phyloP scores from a whole-genome alignment of 176 grass and related monocot species.

The Rhynchospora breviuscula region DNA sequence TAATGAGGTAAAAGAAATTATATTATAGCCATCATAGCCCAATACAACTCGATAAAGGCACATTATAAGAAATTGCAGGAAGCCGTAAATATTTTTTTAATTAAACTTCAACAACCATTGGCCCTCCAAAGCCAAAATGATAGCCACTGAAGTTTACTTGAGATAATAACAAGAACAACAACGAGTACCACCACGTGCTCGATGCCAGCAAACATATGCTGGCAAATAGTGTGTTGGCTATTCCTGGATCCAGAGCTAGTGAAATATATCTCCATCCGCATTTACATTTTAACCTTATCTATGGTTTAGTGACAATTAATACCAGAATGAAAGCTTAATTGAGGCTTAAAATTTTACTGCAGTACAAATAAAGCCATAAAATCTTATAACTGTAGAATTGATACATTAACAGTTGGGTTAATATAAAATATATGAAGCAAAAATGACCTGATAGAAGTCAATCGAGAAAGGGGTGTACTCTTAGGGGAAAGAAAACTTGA shows the following conservation, averaged over 20 bases:
- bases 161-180: background rate
- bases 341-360: background rate
- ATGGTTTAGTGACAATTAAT: background rate
- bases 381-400: background rate
- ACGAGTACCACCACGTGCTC: background rate
- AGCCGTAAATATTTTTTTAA: background rate
- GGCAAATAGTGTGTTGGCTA: background rate
- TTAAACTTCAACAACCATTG: no score
- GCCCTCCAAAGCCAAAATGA: background rate
- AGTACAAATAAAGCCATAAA: background rate
- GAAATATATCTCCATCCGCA: background rate
- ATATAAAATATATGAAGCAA: background rate
- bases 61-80: background rate
- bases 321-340: background rate
- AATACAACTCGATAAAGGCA: no score
- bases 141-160: background rate
- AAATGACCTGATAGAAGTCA: conserved; percentile 83
- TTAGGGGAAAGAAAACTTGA: no score
- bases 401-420: background rate
- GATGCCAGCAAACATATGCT: no score
- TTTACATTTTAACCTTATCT: background rate
- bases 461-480: no score
- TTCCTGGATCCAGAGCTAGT: background rate
- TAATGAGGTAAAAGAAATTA: background rate
- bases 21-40: background rate